Percentiles rank a stretch among this genome's conserved stretches.
Evolutionary conservation across 169 alveolate genomes (phyloP).

Genomic region (Blepharisma undulans): DNA sequence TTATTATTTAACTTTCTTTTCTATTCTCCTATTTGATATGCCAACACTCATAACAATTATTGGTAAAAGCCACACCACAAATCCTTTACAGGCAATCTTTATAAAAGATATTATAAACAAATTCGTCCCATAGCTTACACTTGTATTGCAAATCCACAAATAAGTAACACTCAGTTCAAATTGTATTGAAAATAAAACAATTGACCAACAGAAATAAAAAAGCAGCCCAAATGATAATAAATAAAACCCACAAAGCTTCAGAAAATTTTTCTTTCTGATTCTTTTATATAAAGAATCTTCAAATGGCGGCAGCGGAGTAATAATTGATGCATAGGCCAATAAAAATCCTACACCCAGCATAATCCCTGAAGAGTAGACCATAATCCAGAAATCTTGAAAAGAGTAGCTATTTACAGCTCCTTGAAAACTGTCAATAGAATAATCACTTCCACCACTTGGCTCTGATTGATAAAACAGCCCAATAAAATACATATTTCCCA

Average conservation of each 20-base stretch:
- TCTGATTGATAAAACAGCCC: constrained; percentile 3
- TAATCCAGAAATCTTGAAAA: not conserved
- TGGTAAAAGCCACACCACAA: not conserved
- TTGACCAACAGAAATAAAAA: not conserved
- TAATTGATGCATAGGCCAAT: not conserved
- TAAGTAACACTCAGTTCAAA: not conserved
- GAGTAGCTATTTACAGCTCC: not conserved
- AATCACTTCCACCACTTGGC: not conserved
- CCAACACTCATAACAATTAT: not conserved
- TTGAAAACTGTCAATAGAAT: not conserved
- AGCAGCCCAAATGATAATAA: not conserved
- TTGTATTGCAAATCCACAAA: constrained; percentile 13
- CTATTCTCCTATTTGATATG: not conserved
- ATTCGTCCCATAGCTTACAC: not conserved
- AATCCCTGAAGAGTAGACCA: constrained; percentile 8
- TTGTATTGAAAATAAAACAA: constrained; percentile 3
- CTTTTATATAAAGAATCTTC: not conserved
- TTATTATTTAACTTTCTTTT: not conserved
- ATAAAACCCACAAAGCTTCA: not conserved
- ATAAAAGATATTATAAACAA: not conserved
- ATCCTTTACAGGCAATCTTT: not conserved
- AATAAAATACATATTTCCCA: constrained; percentile 15
- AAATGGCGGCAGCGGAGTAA: not conserved
- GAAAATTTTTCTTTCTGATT: not conserved
- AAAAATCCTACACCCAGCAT: not conserved